Conservation (phyloP, 2,329 filamentous ascomycete species). For the Aureobasidium uvarum region DNA sequence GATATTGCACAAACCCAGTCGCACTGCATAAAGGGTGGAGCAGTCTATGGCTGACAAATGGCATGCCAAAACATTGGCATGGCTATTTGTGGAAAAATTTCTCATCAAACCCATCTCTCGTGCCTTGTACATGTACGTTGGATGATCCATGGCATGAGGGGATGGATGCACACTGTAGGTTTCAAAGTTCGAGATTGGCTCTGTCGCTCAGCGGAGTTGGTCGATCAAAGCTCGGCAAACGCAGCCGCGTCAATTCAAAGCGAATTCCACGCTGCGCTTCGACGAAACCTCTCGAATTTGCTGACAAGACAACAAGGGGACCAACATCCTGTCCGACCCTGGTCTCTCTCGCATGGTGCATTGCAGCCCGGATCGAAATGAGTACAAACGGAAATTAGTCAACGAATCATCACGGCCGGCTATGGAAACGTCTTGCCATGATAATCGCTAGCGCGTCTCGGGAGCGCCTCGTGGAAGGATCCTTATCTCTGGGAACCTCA, state of each 20-base stretch:
- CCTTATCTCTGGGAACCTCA: slow-evolving; percentile 23
- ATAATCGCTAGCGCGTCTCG: slow-evolving; percentile 11
- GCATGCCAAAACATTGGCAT: background rate
- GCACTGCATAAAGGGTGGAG: background rate
- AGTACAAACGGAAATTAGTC: slow-evolving; percentile 24
- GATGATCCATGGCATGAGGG: background rate
- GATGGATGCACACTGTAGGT: background rate
- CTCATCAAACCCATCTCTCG: background rate
- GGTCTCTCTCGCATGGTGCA: background rate
- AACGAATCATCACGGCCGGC: slow-evolving; percentile 4
- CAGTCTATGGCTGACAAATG: background rate
- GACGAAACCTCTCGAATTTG: slow-evolving; percentile 12
- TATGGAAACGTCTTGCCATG: slow-evolving; percentile 18
- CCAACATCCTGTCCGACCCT: slow-evolving; percentile 3
- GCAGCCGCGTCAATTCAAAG: background rate
- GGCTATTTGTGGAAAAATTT: background rate
- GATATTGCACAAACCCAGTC: background rate
- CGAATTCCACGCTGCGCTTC: background rate
- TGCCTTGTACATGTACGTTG: background rate
- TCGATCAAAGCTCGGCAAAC: slow-evolving; percentile 15
- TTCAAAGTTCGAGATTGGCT: slow-evolving; percentile 6
- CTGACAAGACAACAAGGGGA: slow-evolving; percentile 14
- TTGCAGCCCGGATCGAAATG: background rate
- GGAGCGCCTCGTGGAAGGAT: slow-evolving; percentile 21
- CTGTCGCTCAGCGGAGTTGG: background rate